Conservation (phyloP, 176 grass and related monocot species). For the Aegilops bicornis region DNA sequence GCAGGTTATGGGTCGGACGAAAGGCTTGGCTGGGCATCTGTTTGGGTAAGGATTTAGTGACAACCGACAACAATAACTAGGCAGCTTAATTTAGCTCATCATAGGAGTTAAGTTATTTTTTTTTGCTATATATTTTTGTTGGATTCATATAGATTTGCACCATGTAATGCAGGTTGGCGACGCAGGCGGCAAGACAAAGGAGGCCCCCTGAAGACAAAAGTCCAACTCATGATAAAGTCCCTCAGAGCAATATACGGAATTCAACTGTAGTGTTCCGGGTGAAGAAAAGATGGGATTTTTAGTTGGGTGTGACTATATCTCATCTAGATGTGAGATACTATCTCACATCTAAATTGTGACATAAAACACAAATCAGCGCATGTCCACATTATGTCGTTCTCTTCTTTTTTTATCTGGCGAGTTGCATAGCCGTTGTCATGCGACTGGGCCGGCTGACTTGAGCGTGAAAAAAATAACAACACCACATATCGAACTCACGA, state of each 20-base stretch:
- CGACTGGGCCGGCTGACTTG: too few relatives aligned
- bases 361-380: too few relatives aligned
- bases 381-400: too few relatives aligned
- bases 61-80: background rate
- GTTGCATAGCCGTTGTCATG: too few relatives aligned
- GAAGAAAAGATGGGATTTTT: slow-evolving; percentile 99
- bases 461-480: too few relatives aligned
- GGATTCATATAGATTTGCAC: slow-evolving; percentile 25
- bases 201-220: slow-evolving; percentile 68
- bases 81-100: background rate
- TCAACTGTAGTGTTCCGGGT: slow-evolving; percentile 66
- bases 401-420: too few relatives aligned
- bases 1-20: slow-evolving; percentile 78
- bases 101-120: background rate
- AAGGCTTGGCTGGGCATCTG: slow-evolving; percentile 70
- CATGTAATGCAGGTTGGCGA: slow-evolving; percentile 66
- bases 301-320: background rate
- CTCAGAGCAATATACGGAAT: slow-evolving; percentile 53
- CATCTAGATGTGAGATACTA: too few relatives aligned
- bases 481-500: too few relatives aligned
- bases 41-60: slow-evolving; percentile 58
- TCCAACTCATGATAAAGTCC: slow-evolving; percentile 70
- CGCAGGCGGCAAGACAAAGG: slow-evolving; percentile 62
- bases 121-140: background rate
- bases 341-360: too few relatives aligned